Percentiles rank a stretch among this genome's conserved stretches.
Evolutionary conservation across 1,284 basidiomycete genomes (phyloP).

Genomic region (Ustanciosporium gigantosporum): DNA sequence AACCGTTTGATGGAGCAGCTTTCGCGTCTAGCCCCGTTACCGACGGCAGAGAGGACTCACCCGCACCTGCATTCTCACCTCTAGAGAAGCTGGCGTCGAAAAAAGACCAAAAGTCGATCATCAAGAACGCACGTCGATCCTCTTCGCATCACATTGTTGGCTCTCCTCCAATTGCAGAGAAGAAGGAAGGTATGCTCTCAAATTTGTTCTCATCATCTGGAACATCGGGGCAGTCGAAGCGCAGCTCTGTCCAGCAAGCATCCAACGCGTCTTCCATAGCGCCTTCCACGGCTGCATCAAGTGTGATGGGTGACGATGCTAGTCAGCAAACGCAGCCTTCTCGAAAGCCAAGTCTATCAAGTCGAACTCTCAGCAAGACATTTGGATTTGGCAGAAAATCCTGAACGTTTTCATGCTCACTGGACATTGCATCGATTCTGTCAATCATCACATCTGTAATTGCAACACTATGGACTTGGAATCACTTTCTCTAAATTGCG

Average conservation of each 20-base stretch:
- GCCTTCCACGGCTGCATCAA: constrained; percentile 3
- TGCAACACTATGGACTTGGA: too few relatives aligned
- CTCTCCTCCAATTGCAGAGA: constrained; percentile 17
- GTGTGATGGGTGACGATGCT: neutral
- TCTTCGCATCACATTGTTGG: constrained; percentile 23
- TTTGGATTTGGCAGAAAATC: constrained; percentile 35
- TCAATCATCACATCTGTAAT: too few relatives aligned
- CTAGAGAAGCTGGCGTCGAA: constrained; percentile 36
- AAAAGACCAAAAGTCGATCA: constrained; percentile 37
- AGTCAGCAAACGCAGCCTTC: constrained; percentile 4
- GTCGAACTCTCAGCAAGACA: constrained; percentile 28
- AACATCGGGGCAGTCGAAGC: constrained; percentile 18
- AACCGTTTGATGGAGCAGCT: neutral
- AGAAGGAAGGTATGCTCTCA: constrained; percentile 31
- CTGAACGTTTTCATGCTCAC: too few relatives aligned
- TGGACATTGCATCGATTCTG: too few relatives aligned
- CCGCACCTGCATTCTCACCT: constrained; percentile 20
- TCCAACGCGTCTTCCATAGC: constrained; percentile 1
- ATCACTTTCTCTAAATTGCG: too few relatives aligned
- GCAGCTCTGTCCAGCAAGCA: constrained; percentile 16
- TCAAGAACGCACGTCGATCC: constrained; percentile 24
- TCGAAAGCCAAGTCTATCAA: constrained; percentile 31
- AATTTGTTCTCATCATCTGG: constrained; percentile 18
- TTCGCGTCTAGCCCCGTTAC: too few relatives aligned
- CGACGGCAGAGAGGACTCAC: too few relatives aligned